These are phyloP conservation scores for Dactylis glomerata DNA, from an alignment of 176 grass and related monocot genomes.

Conservation along the genomic window DNA sequence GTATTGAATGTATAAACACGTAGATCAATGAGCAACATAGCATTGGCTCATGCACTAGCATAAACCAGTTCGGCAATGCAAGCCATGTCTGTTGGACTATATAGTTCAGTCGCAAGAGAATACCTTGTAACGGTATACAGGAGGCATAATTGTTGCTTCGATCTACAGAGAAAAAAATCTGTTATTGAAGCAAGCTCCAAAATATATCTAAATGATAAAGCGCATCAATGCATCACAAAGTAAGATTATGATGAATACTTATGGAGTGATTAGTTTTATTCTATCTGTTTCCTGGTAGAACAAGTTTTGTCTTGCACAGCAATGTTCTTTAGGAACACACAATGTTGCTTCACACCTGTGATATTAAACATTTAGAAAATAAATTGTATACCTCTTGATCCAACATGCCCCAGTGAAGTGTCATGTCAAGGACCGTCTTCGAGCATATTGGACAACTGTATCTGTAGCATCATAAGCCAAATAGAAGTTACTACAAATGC, in stretches of 20 bases:
- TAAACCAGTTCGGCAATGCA: background rate
- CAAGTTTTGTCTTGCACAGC: background rate
- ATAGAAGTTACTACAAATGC: conserved; percentile 18
- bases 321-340: background rate
- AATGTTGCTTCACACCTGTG: conserved; percentile 12
- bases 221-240: background rate
- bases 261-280: background rate
- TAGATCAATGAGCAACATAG: background rate
- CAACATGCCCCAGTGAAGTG: conserved; percentile 51
- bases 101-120: conserved; percentile 8
- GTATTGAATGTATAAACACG: background rate
- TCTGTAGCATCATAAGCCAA: conserved; percentile 54
- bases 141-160: conserved; percentile 88
- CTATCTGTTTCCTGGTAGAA: background rate
- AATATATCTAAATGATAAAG: background rate
- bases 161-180: conserved; percentile 45
- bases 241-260: background rate
- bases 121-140: conserved; percentile 88
- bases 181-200: conserved; percentile 30
- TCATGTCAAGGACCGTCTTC: conserved; percentile 65
- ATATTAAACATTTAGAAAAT: background rate
- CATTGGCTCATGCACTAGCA: background rate
- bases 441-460: conserved; percentile 93
- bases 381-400: conserved; percentile 80
- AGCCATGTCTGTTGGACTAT: background rate